These are phyloP conservation scores for Populus hybrid DNA, from an alignment of 441 rosid genomes.

Conservation along the genomic window DNA sequence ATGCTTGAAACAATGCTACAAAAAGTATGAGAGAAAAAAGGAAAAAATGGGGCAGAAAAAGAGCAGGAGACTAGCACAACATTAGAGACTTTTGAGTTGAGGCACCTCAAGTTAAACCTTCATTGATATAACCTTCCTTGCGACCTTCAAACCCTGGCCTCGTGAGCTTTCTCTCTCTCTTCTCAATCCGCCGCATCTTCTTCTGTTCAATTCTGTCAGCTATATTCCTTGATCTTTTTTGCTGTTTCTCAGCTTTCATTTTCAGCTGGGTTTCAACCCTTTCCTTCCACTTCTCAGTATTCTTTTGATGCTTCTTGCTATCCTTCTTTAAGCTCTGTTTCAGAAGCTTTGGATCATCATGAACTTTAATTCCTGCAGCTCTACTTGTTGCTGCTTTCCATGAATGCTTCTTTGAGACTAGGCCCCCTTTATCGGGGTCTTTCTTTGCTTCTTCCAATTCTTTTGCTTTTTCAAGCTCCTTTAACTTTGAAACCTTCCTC, in stretches of 20 bases:
- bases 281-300: slow-evolving; percentile 76
- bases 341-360: slow-evolving; percentile 71
- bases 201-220: slow-evolving; percentile 60
- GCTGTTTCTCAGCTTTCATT: slow-evolving; percentile 61
- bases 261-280: slow-evolving; percentile 54
- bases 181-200: slow-evolving; percentile 65
- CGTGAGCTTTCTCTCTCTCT: slow-evolving; percentile 81
- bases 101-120: slow-evolving; percentile 25
- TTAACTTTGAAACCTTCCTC: slow-evolving; percentile 41
- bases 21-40: too few relatives aligned
- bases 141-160: slow-evolving; percentile 90
- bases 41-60: not conserved
- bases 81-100: not conserved
- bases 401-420: slow-evolving; percentile 46
- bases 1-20: too few relatives aligned
- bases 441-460: slow-evolving; percentile 43
- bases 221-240: slow-evolving; percentile 66
- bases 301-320: slow-evolving; percentile 64
- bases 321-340: slow-evolving; percentile 66
- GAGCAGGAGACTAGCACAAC: not conserved
- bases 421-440: slow-evolving; percentile 60
- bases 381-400: slow-evolving; percentile 72
- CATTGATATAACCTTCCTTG: slow-evolving; percentile 62
- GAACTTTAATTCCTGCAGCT: slow-evolving; percentile 77
- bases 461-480: slow-evolving; percentile 50